Percentiles rank a stretch among this genome's conserved stretches.
Evolutionary conservation across 805 yeast genomes (phyloP).

Genomic region (Candida golubevii): DNA sequence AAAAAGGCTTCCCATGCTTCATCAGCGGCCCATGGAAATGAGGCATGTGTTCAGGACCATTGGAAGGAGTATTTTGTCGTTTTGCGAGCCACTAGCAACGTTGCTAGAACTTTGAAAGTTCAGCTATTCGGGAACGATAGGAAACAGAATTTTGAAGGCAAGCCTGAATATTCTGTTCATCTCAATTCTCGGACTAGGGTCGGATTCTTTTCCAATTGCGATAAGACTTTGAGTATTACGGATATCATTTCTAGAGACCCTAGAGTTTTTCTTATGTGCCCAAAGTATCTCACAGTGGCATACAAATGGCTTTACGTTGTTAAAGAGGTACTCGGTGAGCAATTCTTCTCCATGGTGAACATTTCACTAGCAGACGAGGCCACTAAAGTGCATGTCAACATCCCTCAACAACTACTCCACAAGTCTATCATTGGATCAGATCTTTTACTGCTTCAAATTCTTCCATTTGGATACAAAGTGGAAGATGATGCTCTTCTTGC

Average conservation of each 20-base stretch:
- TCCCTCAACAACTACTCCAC: conserved; percentile 34
- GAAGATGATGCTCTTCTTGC: conserved; percentile 28
- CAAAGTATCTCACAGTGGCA: conserved; percentile 50
- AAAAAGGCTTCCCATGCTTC: conserved; percentile 32
- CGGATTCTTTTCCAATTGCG: conserved; percentile 59
- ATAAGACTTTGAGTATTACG: conserved; percentile 61
- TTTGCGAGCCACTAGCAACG: conserved; percentile 56
- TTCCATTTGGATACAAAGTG: conserved; percentile 24
- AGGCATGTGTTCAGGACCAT: conserved; percentile 54
- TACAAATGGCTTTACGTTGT: conserved; percentile 63
- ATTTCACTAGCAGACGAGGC: conserved; percentile 46
- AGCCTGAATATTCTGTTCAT: conserved; percentile 21
- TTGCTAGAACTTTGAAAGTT: conserved; percentile 49
- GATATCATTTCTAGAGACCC: conserved; percentile 22
- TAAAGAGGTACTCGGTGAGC: conserved; percentile 40
- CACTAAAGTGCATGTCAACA: conserved; percentile 38
- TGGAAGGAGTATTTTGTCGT: conserved; percentile 82
- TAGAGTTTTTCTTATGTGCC: conserved; percentile 50
- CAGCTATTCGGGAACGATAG: conserved; percentile 56
- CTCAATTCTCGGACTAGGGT: conserved; percentile 28
- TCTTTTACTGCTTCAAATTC: conserved; percentile 8
- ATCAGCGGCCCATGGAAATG: conserved; percentile 45
- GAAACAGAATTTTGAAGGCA: conserved; percentile 20
- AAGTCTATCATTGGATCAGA: conserved; percentile 8
- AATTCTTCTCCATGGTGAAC: conserved; percentile 23